Base-by-base conservation (phyloP, 805 yeast species). In the Candida ortonii region DNA sequence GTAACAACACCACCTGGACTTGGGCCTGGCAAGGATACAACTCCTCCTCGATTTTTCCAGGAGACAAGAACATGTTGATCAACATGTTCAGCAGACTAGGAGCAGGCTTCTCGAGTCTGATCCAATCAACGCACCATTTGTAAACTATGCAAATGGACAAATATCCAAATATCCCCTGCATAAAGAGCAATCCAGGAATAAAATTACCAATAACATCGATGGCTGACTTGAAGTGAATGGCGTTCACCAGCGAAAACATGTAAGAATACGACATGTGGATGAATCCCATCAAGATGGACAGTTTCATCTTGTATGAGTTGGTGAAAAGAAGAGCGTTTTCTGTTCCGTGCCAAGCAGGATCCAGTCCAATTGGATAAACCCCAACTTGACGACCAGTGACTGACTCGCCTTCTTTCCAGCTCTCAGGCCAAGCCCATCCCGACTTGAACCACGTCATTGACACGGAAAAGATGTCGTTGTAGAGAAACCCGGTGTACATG, bases 151-250 rank as follows among this genome's bases (percentile, higher is more conserved):
- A 73, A 46, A 89, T 59, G 0, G 95, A 76, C 41, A 93, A 69
- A 59, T 93, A 93, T 23, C 98, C 98, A 57, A 93, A 93, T 28
- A 93, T 90, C 33, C 95, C 83, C 62, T 88, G 95, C 96, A 93
- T 87, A 63, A 93, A 93, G 30, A 93, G 66, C 37, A 93, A 68
- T 23, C 97, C 96, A 2, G 98, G 98, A 39, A 90, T 70, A 55
- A 93, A 93, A 64, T 90, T 93, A 41, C 97, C 97, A 50, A 84
- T 63, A 26, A 93, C 78, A 57, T 93, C 97, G 47, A 93, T 78
- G 30, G 61, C 59, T 23, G 88, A 80, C 26, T 78, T 66, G 68
- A 78, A 86, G 57, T 73, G 73, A 20, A 74, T 50, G 50, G 81
- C 80, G 61, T 93, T 93, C 36, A 84, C 89, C 44, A 84, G 72